A percentile compares a stretch with the other conserved stretches of the same genome.
Evolutionary conservation across 23 red algal species (phyloP).

Genomic region (Gracilaria gracilis): DNA sequence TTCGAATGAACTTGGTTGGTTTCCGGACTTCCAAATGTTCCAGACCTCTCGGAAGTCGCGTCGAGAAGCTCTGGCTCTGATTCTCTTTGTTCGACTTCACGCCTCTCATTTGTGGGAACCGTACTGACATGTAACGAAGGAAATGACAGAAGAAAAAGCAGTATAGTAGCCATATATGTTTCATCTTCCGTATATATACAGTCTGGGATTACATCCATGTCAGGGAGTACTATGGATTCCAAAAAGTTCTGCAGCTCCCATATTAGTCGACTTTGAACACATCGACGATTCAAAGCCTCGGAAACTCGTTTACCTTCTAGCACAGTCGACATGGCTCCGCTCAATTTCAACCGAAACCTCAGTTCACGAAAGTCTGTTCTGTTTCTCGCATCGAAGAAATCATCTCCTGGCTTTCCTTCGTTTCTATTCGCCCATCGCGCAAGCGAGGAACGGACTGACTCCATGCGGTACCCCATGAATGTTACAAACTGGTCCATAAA

Average conservation of each 20-base stretch:
- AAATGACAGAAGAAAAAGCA: conserved; percentile 19
- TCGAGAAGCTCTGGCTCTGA: not conserved
- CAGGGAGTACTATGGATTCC: not conserved
- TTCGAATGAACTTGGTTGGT: not conserved
- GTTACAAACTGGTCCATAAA: conserved; percentile 44
- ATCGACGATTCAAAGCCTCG: not conserved
- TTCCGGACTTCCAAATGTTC: not conserved
- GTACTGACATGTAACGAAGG: not conserved
- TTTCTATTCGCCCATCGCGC: conserved; percentile 19
- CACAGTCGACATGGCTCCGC: not conserved
- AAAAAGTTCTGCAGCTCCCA: conserved; percentile 36
- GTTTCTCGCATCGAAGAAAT: conserved; percentile 1
- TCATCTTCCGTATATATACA: not conserved
- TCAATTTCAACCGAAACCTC: not conserved
- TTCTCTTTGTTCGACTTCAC: not conserved
- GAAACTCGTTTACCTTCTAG: not conserved
- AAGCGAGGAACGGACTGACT: conserved; percentile 29
- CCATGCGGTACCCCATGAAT: conserved; percentile 47
- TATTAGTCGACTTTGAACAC: conserved; percentile 31
- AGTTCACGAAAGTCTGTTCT: not conserved
- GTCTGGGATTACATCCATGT: not conserved
- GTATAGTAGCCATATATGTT: not conserved
- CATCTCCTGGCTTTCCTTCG: conserved; percentile 19
- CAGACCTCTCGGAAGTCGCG: not conserved
- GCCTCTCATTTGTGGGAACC: not conserved